These are phyloP conservation scores for Lepidopterella palustris DNA, from an alignment of 495 filamentous ascomycete species.

Conservation along the genomic window DNA sequence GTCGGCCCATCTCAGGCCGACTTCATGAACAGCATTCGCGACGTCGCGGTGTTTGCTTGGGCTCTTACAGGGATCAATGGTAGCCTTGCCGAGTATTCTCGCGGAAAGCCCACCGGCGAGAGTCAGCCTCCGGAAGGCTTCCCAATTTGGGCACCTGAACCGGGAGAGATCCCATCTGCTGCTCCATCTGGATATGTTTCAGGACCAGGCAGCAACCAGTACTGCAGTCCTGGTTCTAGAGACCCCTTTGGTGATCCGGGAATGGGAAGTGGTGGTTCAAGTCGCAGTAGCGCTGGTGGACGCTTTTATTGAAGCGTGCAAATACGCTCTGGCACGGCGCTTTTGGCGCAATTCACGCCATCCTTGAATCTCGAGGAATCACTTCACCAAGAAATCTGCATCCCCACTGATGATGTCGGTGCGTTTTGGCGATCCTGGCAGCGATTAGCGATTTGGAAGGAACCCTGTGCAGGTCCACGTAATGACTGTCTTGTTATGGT, in stretches of 20 bases:
- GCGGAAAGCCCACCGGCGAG: constrained; percentile 55
- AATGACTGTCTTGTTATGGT: no score
- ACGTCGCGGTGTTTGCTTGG: constrained; percentile 81
- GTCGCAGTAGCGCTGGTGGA: neutral
- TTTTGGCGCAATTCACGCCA: no score
- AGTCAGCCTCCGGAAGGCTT: constrained; percentile 52
- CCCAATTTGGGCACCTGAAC: constrained; percentile 44
- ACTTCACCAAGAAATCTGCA: no score
- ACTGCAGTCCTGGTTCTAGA: constrained; percentile 10
- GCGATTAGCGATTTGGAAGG: no score
- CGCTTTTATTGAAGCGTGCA: neutral
- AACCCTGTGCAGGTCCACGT: no score
- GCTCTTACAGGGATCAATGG: constrained; percentile 76
- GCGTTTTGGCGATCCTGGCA: no score
- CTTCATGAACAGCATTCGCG: constrained; percentile 74
- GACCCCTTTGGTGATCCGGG: constrained; percentile 23
- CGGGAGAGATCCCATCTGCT: constrained; percentile 1
- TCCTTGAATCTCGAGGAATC: no score
- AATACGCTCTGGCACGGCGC: neutral
- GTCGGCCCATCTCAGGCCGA: constrained; percentile 39
- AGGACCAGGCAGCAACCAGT: neutral
- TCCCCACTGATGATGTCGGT: no score
- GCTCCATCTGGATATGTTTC: constrained; percentile 21
- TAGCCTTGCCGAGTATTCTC: constrained; percentile 56
- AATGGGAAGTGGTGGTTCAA: neutral